A percentile compares a stretch with the other conserved stretches of the same genome.
Conservation (phyloP, 805 yeast species). For the Millerago galiae region DNA sequence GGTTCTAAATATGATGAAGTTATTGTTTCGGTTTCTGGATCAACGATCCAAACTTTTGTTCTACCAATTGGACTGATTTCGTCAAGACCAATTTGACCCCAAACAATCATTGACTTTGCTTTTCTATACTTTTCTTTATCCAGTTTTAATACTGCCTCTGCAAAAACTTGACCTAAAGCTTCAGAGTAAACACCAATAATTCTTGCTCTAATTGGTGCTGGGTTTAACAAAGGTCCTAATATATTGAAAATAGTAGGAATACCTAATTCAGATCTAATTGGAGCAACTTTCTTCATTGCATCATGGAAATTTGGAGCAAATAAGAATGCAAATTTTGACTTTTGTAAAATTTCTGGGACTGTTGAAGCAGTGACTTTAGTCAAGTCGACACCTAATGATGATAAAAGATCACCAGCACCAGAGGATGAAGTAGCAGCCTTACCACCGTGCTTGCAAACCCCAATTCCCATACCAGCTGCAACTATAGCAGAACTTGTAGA, state of each 20-base stretch:
- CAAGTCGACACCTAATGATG: slow-evolving; percentile 77
- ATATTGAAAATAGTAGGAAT: slow-evolving; percentile 92
- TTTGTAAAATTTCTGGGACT: slow-evolving; percentile 51
- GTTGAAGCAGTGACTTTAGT: slow-evolving; percentile 56
- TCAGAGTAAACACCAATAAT: slow-evolving; percentile 87
- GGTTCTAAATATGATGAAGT: slow-evolving; percentile 51
- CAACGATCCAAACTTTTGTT: slow-evolving; percentile 74
- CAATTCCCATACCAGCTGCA: slow-evolving; percentile 79
- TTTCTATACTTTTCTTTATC: slow-evolving; percentile 41
- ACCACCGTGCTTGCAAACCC: slow-evolving; percentile 94
- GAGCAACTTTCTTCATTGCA: slow-evolving; percentile 80
- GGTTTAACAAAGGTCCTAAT: slow-evolving; percentile 90
- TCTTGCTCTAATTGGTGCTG: slow-evolving; percentile 73
- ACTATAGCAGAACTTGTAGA: slow-evolving; percentile 93
- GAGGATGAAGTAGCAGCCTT: slow-evolving; percentile 90
- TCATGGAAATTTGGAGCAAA: slow-evolving; percentile 94
- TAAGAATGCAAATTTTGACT: slow-evolving; percentile 54
- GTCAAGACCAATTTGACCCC: slow-evolving; percentile 88
- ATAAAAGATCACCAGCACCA: slow-evolving; percentile 89
- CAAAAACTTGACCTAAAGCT: slow-evolving; percentile 73
- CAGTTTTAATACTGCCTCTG: slow-evolving; percentile 66
- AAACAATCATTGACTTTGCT: slow-evolving; percentile 72
- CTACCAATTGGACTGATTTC: slow-evolving; percentile 88
- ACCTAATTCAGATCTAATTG: slow-evolving; percentile 70
- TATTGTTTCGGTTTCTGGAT: slow-evolving; percentile 35